phyloP scores from a whole-genome alignment of 305 asterid species.

The Fraxinus sp. region DNA sequence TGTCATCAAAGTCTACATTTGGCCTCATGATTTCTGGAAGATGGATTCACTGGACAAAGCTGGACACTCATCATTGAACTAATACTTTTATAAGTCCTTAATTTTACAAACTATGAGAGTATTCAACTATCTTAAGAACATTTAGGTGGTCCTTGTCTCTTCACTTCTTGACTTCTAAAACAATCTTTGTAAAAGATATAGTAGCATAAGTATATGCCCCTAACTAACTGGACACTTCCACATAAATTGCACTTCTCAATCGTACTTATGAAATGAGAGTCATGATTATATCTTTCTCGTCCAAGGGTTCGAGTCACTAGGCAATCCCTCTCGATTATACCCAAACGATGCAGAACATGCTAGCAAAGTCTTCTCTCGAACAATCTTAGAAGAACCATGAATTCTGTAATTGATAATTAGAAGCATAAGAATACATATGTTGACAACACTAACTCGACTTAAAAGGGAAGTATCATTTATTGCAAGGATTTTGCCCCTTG shows the following conservation, averaged over 20 bases:
- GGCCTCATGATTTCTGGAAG: conserved; percentile 28
- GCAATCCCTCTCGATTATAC: neutral
- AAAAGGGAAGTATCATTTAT: neutral
- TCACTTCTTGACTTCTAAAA: neutral
- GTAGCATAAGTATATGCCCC: neutral
- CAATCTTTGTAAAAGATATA: neutral
- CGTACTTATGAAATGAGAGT: conserved; percentile 6
- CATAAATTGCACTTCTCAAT: neutral
- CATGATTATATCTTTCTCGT: neutral
- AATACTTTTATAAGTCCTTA: conserved; percentile 29
- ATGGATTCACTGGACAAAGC: conserved; percentile 28
- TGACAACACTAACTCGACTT: neutral
- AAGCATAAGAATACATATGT: neutral
- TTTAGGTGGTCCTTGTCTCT: conserved; percentile 18
- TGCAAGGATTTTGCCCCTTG: neutral
- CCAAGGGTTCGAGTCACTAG: neutral
- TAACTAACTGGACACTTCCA: neutral
- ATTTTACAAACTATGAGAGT: conserved; percentile 14
- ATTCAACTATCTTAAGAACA: conserved; percentile 29
- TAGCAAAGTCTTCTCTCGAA: neutral
- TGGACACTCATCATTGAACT: conserved; percentile 28
- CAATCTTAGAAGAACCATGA: neutral
- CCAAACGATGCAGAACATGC: neutral
- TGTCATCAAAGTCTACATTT: neutral
- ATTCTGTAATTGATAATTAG: neutral